Percentiles rank a stretch among this genome's conserved stretches.
Evolutionary conservation across 2,329 filamentous ascomycete genomes (phyloP).

Genomic region (Calonectria fujianensis): DNA sequence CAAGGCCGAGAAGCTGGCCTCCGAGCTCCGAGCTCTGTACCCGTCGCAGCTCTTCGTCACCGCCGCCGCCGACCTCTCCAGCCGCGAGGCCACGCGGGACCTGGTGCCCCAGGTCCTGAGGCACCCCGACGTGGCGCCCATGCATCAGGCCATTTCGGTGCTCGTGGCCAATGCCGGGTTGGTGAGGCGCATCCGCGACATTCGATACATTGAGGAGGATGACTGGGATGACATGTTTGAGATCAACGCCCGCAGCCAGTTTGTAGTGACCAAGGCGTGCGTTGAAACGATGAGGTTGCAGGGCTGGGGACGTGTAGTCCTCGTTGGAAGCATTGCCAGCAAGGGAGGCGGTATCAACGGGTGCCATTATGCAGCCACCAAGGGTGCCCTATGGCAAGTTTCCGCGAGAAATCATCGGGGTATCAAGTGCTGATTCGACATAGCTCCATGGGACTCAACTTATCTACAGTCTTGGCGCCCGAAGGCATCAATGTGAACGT

Average conservation of each 20-base stretch:
- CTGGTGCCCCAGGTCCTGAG: conserved; percentile 31
- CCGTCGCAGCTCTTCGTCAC: conserved; percentile 55
- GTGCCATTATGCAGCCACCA: conserved; percentile 60
- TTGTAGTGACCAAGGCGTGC: conserved; percentile 59
- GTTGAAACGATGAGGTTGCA: conserved; percentile 57
- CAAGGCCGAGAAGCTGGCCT: conserved; percentile 57
- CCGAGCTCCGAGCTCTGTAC: conserved; percentile 51
- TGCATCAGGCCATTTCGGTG: conserved; percentile 35
- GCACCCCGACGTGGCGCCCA: conserved; percentile 35
- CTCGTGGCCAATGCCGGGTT: conserved; percentile 46
- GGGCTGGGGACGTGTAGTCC: conserved; percentile 57
- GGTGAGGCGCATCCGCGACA: conserved; percentile 59
- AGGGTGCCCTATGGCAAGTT: conserved; percentile 55
- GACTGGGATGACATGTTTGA: conserved; percentile 62
- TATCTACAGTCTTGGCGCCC: conserved; percentile 57
- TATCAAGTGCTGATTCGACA: conserved; percentile 30
- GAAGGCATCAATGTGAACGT: conserved; percentile 61
- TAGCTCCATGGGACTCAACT: conserved; percentile 61
- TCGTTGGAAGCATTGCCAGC: conserved; percentile 60
- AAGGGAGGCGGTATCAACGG: conserved; percentile 59
- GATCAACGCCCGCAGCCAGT: conserved; percentile 59
- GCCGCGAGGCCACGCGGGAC: conserved; percentile 45
- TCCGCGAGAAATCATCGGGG: neutral
- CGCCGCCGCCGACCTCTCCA: conserved; percentile 55
- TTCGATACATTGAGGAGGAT: conserved; percentile 58